These are phyloP conservation scores for Fraxinus americana DNA, from an alignment of 257 asterid species.

Conservation along the genomic window DNA sequence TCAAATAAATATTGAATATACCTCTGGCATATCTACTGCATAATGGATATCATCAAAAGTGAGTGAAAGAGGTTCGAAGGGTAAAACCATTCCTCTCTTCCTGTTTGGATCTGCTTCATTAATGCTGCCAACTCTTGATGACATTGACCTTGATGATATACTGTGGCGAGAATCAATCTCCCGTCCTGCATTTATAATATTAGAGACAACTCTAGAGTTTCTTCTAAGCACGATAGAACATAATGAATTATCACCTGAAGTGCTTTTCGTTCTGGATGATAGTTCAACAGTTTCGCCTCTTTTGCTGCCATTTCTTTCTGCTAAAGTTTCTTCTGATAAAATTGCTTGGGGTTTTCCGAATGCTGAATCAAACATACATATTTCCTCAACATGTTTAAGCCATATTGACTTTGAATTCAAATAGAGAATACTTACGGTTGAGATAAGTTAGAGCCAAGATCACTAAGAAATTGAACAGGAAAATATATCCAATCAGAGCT, in stretches of 20 bases:
- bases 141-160: constrained; percentile 44
- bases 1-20: constrained; percentile 11
- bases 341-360: constrained; percentile 69
- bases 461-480: constrained; percentile 59
- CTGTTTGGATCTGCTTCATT: constrained; percentile 38
- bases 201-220: not conserved
- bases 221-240: not conserved
- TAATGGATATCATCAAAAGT: constrained; percentile 69
- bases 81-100: constrained; percentile 82
- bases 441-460: constrained; percentile 64
- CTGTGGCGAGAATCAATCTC: constrained; percentile 37
- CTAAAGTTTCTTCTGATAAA: constrained; percentile 52
- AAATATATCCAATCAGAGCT: constrained; percentile 54
- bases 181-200: constrained; percentile 30
- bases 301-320: constrained; percentile 48
- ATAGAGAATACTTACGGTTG: constrained; percentile 53
- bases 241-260: constrained; percentile 21
- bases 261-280: constrained; percentile 27
- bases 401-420: not conserved
- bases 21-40: constrained; percentile 88
- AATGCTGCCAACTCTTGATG: constrained; percentile 49
- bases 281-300: constrained; percentile 36
- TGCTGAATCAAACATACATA: constrained; percentile 46
- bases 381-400: not conserved
- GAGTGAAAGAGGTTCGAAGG: constrained; percentile 74